Conservation (phyloP, 495 filamentous ascomycete species). For the Hyphodiscus hymeniophilus region DNA sequence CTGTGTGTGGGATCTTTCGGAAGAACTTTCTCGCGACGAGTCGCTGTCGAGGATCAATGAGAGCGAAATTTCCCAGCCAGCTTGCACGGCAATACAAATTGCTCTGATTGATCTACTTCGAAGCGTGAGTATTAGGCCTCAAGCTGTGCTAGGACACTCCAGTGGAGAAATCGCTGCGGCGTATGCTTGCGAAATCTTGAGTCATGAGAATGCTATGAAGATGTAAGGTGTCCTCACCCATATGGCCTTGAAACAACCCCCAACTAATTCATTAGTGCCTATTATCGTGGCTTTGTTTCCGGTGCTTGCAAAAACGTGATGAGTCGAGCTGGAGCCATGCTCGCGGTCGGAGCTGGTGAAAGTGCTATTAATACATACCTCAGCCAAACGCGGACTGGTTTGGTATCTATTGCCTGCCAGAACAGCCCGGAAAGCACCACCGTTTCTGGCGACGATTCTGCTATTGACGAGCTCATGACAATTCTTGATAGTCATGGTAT, state of each 20-base stretch:
- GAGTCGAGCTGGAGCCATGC: slow-evolving; percentile 31
- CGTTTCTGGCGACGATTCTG: slow-evolving; percentile 44
- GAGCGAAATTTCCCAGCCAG: slow-evolving; percentile 37
- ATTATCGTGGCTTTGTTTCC: slow-evolving; percentile 25
- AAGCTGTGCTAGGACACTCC: slow-evolving; percentile 51
- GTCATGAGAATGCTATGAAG: slow-evolving; percentile 34
- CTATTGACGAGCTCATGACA: slow-evolving; percentile 36
- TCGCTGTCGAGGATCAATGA: not conserved
- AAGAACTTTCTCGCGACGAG: slow-evolving; percentile 2
- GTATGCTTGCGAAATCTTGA: slow-evolving; percentile 38
- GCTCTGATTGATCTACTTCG: slow-evolving; percentile 44
- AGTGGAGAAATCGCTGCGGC: slow-evolving; percentile 55
- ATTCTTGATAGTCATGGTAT: slow-evolving; percentile 31
- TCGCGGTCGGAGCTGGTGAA: slow-evolving; percentile 40
- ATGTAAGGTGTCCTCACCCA: too few species aligned
- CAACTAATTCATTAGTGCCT: too few species aligned
- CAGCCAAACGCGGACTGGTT: slow-evolving; percentile 6
- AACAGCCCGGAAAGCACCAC: slow-evolving; percentile 53
- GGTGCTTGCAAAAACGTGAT: slow-evolving; percentile 3
- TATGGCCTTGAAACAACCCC: too few species aligned
- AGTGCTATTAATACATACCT: slow-evolving; percentile 29
- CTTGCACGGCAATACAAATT: slow-evolving; percentile 43
- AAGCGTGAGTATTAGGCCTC: slow-evolving; percentile 43
- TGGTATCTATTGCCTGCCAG: slow-evolving; percentile 32
- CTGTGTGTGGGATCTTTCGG: slow-evolving; percentile 30